Evolutionary conservation across 1,284 basidiomycete genomes (phyloP), one percentile per base, ranked within the genome.

Genomic region (Takashimella koratensis): DNA sequence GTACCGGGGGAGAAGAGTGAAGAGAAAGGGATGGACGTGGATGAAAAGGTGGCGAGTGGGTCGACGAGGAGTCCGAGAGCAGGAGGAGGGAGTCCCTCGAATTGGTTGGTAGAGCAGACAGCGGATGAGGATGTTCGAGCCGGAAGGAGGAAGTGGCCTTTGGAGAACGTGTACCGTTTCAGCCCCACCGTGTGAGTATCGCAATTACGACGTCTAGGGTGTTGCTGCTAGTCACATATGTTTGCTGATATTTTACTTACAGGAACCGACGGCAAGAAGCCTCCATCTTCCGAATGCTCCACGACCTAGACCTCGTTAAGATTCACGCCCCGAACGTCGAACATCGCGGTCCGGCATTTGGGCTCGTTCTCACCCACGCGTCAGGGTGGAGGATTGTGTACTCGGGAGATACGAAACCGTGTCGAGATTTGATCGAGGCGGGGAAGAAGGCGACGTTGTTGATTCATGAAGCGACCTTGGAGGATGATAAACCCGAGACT

Each of bases 401-500:
- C 60, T 96, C 93, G 4, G 94, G 87, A 4, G 94, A 98, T 71
- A 97, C 94, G 0, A 82, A 83, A 71, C 93, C 93, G 0, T 84
- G 84, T 19, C 76, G 85, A 3, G 79, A 79, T 20, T 79, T 98
- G 3, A 83, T 86, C 22, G 71, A 79, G 40, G 85, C 84, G 0
- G 92, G 88, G 0, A 66, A 79, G 47, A 78, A 80, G 50, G 86
- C 88, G 0, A 91, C 90, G 0, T 73, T 98, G 5, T 79, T 98
- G 30, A 93, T 98, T 43, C 94, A 98, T 69, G 94, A 98, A 74
- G 90, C 94, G 0, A 92, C 92, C 2, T 86, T 97, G 80, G 77
- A 90, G 85, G 67, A 84, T 79, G 65, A 88, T 83, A 77, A 89
- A 84, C 36, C 82, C 77, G 80, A 81, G 13, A 76, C 89, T 73